These are phyloP conservation scores for Neospora caninum DNA, from an alignment of 169 alveolate species.

Conservation along the genomic window DNA sequence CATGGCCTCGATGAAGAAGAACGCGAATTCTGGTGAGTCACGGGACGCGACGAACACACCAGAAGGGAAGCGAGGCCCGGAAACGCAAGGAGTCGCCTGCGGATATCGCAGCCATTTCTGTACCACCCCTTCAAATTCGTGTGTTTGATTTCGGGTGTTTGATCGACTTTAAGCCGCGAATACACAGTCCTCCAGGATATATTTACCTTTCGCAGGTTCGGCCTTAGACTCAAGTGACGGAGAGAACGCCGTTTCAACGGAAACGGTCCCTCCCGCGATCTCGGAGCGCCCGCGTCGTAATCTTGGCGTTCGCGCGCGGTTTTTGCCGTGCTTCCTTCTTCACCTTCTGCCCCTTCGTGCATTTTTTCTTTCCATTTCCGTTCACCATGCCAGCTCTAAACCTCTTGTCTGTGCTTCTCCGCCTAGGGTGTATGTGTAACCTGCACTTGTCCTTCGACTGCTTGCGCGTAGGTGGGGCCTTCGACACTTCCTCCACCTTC, in stretches of 20 bases:
- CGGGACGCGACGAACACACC: not conserved
- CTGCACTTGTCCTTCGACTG: not conserved
- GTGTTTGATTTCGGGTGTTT: no score
- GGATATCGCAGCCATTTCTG: not conserved
- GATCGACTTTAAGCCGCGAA: no score
- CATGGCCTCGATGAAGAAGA: not conserved
- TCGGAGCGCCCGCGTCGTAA: no score
- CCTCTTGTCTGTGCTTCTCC: not conserved
- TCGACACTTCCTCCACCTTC: not conserved
- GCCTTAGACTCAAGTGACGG: no score
- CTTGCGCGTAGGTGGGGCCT: constrained; percentile 15
- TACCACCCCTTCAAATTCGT: no score
- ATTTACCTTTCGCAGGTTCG: no score
- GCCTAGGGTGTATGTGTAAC: not conserved
- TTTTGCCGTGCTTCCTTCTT: no score
- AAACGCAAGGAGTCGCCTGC: not conserved
- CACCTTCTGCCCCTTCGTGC: not conserved
- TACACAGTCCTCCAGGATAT: no score
- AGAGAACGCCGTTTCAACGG: no score
- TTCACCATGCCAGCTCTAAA: not conserved
- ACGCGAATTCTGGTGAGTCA: constrained; percentile 1
- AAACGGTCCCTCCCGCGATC: no score
- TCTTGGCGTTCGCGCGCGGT: no score
- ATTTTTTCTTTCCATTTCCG: not conserved
- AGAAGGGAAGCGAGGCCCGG: not conserved